These are phyloP conservation scores for Pyrus hybrid DNA, from an alignment of 331 rosid species.

Conservation along the genomic window DNA sequence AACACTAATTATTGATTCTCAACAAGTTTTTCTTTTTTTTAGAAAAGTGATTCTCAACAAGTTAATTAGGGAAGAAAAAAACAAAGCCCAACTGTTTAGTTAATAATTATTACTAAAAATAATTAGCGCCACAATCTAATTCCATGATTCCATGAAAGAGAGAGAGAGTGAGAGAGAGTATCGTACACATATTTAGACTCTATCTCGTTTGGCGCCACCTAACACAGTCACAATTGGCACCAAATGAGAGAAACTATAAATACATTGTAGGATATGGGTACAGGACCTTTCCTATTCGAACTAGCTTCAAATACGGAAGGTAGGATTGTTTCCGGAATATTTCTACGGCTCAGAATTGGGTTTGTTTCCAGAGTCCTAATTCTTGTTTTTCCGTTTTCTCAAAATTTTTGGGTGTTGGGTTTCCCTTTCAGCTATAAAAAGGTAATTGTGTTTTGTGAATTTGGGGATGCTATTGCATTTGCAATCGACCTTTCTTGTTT, in stretches of 20 bases:
- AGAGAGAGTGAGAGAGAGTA: background rate
- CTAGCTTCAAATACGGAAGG: background rate
- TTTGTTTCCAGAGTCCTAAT: too few species aligned
- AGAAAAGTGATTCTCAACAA: background rate
- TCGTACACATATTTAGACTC: too few species aligned
- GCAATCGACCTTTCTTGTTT: too few species aligned
- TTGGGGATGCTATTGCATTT: too few species aligned
- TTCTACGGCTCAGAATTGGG: background rate
- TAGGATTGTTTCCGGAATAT: background rate
- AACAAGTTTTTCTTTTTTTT: background rate
- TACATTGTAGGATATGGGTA: background rate
- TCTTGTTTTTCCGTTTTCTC: too few species aligned
- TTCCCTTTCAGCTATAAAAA: too few species aligned
- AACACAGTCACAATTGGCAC: background rate
- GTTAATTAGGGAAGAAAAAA: background rate
- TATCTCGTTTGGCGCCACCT: too few species aligned
- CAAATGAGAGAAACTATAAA: constrained; percentile 3
- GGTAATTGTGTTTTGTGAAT: too few species aligned
- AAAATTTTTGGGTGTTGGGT: too few species aligned
- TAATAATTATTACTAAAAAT: background rate
- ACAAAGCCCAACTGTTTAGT: background rate
- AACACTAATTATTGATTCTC: background rate
- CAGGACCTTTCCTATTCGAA: background rate
- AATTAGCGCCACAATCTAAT: background rate
- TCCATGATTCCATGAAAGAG: background rate